A percentile compares a stretch with the other conserved stretches of the same genome.
These are phyloP conservation scores for Haplosporangium sp. DNA, from an alignment of 371 early-diverging fungal species.

Conservation along the genomic window DNA sequence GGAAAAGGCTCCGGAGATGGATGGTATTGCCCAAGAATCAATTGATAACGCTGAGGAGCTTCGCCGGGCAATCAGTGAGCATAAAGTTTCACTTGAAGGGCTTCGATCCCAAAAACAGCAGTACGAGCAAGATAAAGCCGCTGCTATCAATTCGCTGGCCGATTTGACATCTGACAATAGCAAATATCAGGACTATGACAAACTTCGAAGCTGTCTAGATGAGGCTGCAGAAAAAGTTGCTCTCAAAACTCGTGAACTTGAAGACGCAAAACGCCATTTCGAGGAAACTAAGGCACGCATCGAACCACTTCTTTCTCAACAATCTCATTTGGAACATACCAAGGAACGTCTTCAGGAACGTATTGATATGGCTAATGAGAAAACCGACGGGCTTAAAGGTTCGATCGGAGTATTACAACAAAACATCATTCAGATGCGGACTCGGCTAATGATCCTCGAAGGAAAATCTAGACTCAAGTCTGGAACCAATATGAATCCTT, in stretches of 20 bases:
- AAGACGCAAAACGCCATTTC: constrained; percentile 25
- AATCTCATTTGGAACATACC: background rate
- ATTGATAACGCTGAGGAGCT: constrained; percentile 11
- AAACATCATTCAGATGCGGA: constrained; percentile 37
- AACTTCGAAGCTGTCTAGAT: background rate
- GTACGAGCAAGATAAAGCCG: constrained; percentile 10
- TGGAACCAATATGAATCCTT: background rate
- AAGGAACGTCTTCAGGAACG: constrained; percentile 8
- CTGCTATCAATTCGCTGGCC: background rate
- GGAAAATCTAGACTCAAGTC: background rate
- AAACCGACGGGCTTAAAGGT: constrained; percentile 5
- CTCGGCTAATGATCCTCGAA: constrained; percentile 24
- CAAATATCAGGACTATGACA: constrained; percentile 4
- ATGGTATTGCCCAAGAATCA: background rate
- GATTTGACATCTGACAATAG: background rate
- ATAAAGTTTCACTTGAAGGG: constrained; percentile 18
- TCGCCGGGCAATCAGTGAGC: constrained; percentile 5
- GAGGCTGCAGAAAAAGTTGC: constrained; percentile 16
- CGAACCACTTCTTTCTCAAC: background rate
- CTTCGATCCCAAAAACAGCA: constrained; percentile 23
- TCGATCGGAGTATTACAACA: constrained; percentile 17
- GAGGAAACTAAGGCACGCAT: constrained; percentile 6
- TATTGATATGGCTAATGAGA: background rate
- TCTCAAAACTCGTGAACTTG: constrained; percentile 28
- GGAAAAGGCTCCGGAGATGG: background rate